These are phyloP conservation scores for Cadophora sp. DNA, from an alignment of 2,329 filamentous ascomycete species.

Conservation along the genomic window DNA sequence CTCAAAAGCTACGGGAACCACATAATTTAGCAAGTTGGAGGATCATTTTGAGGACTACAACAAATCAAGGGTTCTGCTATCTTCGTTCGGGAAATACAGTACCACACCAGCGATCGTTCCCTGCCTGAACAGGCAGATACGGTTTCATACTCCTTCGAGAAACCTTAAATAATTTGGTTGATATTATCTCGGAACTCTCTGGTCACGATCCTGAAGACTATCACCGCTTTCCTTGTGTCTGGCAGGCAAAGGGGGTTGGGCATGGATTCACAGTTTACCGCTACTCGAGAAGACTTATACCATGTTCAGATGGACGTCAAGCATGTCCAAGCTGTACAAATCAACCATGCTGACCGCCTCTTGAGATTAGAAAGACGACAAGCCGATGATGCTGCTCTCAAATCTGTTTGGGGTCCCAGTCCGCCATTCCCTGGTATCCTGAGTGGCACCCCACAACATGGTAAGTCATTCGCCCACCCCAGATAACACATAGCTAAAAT, in stretches of 20 bases:
- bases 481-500: not conserved
- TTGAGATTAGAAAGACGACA: slow-evolving; percentile 69
- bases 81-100: slow-evolving; percentile 12
- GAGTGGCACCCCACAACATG: slow-evolving; percentile 84
- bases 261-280: slow-evolving; percentile 69
- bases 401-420: slow-evolving; percentile 89
- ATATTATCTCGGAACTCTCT: not conserved
- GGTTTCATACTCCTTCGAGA: not conserved
- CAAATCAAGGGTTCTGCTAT: not conserved
- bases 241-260: slow-evolving; percentile 45
- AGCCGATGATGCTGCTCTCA: slow-evolving; percentile 71
- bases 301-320: slow-evolving; percentile 75
- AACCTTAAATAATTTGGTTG: not conserved
- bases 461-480: slow-evolving; percentile 56
- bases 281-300: slow-evolving; percentile 69
- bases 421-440: slow-evolving; percentile 90
- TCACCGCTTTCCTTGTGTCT: not conserved
- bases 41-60: not conserved
- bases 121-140: not conserved
- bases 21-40: not conserved
- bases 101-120: not conserved
- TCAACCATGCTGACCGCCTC: slow-evolving; percentile 66
- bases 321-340: slow-evolving; percentile 69
- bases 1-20: not conserved
- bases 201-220: not conserved